Evolutionary conservation across 1,139 yeast genomes (phyloP).

Genomic region (Tardiomyces digboiensis): DNA sequence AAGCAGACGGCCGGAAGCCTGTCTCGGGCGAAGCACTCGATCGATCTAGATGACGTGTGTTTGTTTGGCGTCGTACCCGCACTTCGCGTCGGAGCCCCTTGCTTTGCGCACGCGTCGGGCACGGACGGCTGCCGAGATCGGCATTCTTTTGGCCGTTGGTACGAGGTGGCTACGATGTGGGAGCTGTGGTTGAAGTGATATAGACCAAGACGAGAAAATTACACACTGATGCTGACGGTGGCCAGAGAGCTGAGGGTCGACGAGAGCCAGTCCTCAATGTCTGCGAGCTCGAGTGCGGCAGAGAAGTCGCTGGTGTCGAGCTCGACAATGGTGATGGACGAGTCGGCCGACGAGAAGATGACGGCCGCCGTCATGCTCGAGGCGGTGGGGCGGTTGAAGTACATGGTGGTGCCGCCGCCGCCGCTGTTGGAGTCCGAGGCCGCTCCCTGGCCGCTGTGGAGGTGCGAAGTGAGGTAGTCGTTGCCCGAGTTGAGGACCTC

Average conservation of each 20-base stretch:
- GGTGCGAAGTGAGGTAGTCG: slow-evolving; percentile 62
- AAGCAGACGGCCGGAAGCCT: too few relatives aligned
- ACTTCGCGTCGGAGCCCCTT: too few relatives aligned
- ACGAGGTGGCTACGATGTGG: too few relatives aligned
- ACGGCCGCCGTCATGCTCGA: slow-evolving; percentile 86
- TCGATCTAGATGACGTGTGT: too few relatives aligned
- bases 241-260: slow-evolving; percentile 4
- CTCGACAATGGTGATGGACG: slow-evolving; percentile 47
- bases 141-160: too few relatives aligned
- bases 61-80: too few relatives aligned
- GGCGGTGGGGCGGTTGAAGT: slow-evolving; percentile 72
- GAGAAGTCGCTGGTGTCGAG: slow-evolving; percentile 51
- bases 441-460: slow-evolving; percentile 82
- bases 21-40: too few relatives aligned
- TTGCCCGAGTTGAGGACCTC: slow-evolving; percentile 75
- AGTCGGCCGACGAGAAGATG: slow-evolving; percentile 49
- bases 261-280: slow-evolving; percentile 20
- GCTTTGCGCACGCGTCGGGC: too few relatives aligned
- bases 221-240: slow-evolving; percentile 1
- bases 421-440: slow-evolving; percentile 27
- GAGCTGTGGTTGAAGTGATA: too few relatives aligned
- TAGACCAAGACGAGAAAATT: too few relatives aligned
- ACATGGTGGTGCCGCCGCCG: slow-evolving; percentile 77
- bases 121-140: too few relatives aligned
- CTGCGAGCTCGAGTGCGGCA: slow-evolving; percentile 37